A percentile compares a stretch with the other conserved stretches of the same genome.
Evolutionary conservation across 768 basidiomycete genomes (phyloP).

Genomic region (Daedalea quercina): DNA sequence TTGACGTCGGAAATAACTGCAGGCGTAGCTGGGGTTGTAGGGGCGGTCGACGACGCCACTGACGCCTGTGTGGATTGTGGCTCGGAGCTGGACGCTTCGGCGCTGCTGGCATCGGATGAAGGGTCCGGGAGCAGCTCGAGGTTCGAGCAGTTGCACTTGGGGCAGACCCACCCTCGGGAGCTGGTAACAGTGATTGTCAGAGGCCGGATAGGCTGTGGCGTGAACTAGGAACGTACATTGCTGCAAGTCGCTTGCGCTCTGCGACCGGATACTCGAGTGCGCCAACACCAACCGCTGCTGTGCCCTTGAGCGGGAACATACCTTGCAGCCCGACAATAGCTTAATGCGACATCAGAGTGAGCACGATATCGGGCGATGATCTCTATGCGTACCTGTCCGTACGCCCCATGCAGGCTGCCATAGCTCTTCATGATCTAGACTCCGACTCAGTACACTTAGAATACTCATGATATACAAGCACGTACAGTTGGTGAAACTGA

Average conservation of each 20-base stretch:
- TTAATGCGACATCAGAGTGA: slow-evolving; percentile 21
- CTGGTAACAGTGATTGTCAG: slow-evolving; percentile 30
- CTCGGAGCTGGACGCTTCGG: neutral
- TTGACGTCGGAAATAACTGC: neutral
- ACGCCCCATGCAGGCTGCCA: slow-evolving; percentile 99
- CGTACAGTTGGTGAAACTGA: slow-evolving; percentile 87
- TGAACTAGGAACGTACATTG: slow-evolving; percentile 47
- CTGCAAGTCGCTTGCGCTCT: slow-evolving; percentile 75
- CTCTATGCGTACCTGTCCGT: slow-evolving; percentile 61
- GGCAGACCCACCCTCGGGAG: slow-evolving; percentile 77
- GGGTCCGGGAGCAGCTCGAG: slow-evolving; percentile 68
- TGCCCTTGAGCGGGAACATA: slow-evolving; percentile 85
- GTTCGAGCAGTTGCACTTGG: slow-evolving; percentile 65
- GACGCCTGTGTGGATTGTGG: neutral
- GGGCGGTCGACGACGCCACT: slow-evolving; percentile 1
- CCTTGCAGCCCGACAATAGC: slow-evolving; percentile 87
- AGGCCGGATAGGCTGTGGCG: neutral
- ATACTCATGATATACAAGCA: slow-evolving; percentile 11
- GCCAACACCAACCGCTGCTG: slow-evolving; percentile 81
- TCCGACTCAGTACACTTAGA: slow-evolving; percentile 4
- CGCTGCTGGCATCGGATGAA: slow-evolving; percentile 8
- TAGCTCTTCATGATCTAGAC: slow-evolving; percentile 86
- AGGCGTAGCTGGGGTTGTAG: neutral
- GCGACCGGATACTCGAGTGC: slow-evolving; percentile 70
- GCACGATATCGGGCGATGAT: neutral